Base-by-base conservation (phyloP, 2,329 filamentous ascomycete genomes). In the Penicillium brasilianum region DNA sequence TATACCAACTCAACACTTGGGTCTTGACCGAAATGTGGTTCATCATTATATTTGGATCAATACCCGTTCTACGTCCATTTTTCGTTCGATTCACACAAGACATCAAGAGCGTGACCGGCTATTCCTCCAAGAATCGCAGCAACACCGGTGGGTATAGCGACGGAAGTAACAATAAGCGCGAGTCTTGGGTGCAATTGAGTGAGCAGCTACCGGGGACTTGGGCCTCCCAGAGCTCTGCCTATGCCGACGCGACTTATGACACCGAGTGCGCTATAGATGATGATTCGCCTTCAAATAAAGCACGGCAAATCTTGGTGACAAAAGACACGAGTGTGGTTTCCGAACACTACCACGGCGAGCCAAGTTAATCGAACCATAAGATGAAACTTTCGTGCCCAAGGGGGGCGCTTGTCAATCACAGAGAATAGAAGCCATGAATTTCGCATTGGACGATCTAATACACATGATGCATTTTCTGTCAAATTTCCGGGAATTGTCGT, bases 11-110 rank as follows among this genome's bases (percentile, higher is more conserved):
- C 4, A 66, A 68, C 48, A 65, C 61, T 14, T 68, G 64, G 66
- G 61, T 64, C 6, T 55, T 68, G 14, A 68, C 66, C 0, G 66
- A 68, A 22, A 68, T 68, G 66, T 68, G 66, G 66, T 68, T 68
- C 14, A 66, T 64, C 11, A 59, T 64, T 16, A 64, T 64, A 11
- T 68, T 68, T 28, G 66, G 66, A 25, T 68, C 66, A 1, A 66
- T 68, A 8, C 66, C 66, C 1, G 62, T 61, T 1, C 63, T 67
- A 3, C 63, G 65, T 2, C 55, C 58, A 2, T 60, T 66, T 37
- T 67, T 67, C 20, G 50, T 64, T 13, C 58, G 51, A 7, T 65
- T 67, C 44, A 60, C 58, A 0, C 65, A 67, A n/a, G 61, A 63
- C 52, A 62, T 67, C 22, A 67, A 67, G 18, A 58, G 22, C 25